Evolutionary conservation across 2,329 filamentous ascomycete species (phyloP).

Genomic region (Tetracladium maxilliforme): DNA sequence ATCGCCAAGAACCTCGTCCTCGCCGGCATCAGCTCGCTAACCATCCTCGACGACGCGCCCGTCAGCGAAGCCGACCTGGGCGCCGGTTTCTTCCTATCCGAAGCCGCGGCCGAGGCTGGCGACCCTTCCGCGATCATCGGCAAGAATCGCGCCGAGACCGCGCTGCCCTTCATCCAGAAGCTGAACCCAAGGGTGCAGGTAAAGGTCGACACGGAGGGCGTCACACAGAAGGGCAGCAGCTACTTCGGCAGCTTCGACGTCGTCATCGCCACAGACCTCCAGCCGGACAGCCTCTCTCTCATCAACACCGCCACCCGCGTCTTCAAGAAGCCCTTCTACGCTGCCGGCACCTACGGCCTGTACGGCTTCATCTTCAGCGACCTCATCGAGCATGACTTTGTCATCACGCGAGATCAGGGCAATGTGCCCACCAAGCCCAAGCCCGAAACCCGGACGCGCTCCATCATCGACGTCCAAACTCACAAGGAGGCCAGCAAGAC

Average conservation of each 20-base stretch:
- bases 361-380: constrained; percentile 95
- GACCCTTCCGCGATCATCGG: constrained; percentile 60
- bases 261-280: constrained; percentile 79
- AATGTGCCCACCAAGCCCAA: constrained; percentile 50
- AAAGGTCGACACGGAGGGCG: constrained; percentile 50
- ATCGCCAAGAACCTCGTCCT: constrained; percentile 95
- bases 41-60: constrained; percentile 64
- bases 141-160: constrained; percentile 72
- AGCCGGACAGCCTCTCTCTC: constrained; percentile 55
- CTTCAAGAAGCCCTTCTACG: constrained; percentile 72
- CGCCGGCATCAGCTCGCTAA: constrained; percentile 81
- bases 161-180: constrained; percentile 61
- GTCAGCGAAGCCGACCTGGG: constrained; percentile 72
- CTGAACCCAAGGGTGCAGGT: constrained; percentile 83
- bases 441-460: constrained; percentile 64
- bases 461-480: constrained; percentile 55
- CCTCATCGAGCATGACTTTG: constrained; percentile 77
- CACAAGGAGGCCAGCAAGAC: constrained; percentile 56
- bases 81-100: constrained; percentile 65
- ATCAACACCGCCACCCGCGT: constrained; percentile 82
- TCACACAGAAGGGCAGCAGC: constrained; percentile 50
- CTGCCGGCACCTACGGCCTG: constrained; percentile 71
- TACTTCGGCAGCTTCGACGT: constrained; percentile 75
- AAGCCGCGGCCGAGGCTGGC: too few relatives aligned
- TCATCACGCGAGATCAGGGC: constrained; percentile 70